These are phyloP conservation scores for Irpex rosettiformis DNA, from an alignment of 1,284 basidiomycete species.

Conservation along the genomic window DNA sequence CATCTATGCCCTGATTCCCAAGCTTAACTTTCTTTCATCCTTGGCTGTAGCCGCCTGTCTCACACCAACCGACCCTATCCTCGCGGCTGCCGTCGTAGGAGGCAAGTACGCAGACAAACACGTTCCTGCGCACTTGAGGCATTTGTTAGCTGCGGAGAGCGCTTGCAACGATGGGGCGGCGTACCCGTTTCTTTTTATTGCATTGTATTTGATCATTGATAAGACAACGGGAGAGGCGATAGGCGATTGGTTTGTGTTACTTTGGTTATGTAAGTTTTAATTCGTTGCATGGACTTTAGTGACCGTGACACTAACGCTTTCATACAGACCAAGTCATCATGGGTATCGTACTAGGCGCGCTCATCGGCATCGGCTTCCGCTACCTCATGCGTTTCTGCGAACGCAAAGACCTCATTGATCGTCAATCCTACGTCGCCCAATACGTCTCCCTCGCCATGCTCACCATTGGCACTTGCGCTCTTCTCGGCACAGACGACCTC, in stretches of 20 bases:
- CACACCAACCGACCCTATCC: slow-evolving; percentile 95
- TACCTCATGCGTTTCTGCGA: slow-evolving; percentile 97
- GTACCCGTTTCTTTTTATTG: slow-evolving; percentile 94
- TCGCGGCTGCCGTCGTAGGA: slow-evolving; percentile 88
- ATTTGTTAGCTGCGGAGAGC: slow-evolving; percentile 88
- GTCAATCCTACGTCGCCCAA: slow-evolving; percentile 86
- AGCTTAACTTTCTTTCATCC: slow-evolving; percentile 81
- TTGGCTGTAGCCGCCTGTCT: slow-evolving; percentile 92
- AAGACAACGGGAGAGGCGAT: slow-evolving; percentile 63
- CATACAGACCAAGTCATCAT: slow-evolving; percentile 76
- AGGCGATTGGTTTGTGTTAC: slow-evolving; percentile 78
- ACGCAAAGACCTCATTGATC: slow-evolving; percentile 85
- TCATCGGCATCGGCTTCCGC: slow-evolving; percentile 82
- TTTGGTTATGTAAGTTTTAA: slow-evolving; percentile 73
- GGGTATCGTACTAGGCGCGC: slow-evolving; percentile 76
- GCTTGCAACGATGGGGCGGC: slow-evolving; percentile 95
- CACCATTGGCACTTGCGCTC: slow-evolving; percentile 79
- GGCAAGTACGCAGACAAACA: slow-evolving; percentile 99
- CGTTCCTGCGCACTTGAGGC: slow-evolving; percentile 92
- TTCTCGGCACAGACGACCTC: slow-evolving; percentile 93
- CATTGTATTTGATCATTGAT: slow-evolving; percentile 86
- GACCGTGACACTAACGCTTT: neutral
- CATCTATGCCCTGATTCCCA: slow-evolving; percentile 87
- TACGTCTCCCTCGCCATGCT: slow-evolving; percentile 78
- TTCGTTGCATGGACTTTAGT: neutral